phyloP scores from a whole-genome alignment of 305 asterid genomes.

The Solanum hybrid region DNA sequence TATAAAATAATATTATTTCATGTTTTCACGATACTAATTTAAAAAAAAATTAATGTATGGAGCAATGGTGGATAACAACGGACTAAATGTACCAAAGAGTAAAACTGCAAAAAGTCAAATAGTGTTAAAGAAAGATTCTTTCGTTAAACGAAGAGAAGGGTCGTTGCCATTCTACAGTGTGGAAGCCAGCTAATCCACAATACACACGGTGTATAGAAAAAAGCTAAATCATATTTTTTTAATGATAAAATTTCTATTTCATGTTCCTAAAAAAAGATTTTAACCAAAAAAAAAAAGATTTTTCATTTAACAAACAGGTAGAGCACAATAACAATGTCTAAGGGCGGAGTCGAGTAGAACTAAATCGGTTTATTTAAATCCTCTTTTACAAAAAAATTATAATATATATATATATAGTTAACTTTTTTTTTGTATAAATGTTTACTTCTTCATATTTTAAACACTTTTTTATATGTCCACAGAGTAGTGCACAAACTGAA shows the following conservation, averaged over 20 bases:
- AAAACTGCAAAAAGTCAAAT: not conserved
- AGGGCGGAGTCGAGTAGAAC: not conserved
- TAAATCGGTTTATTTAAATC: too few relatives aligned
- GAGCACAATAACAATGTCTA: not conserved
- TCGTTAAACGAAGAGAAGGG: not conserved
- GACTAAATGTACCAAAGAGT: not conserved
- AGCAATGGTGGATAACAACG: not conserved
- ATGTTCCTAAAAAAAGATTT: not conserved
- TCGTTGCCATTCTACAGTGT: not conserved
- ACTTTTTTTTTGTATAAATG: not conserved
- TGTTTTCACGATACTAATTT: too few relatives aligned
- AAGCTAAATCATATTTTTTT: not conserved
- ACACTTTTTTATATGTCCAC: too few relatives aligned
- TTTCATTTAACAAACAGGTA: too few relatives aligned
- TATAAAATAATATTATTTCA: too few relatives aligned
- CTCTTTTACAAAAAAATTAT: too few relatives aligned
- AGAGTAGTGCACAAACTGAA: not conserved
- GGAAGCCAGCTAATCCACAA: not conserved
- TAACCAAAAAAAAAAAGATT: not conserved
- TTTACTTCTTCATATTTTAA: not conserved
- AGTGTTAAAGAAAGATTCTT: not conserved
- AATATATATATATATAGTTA: too few relatives aligned
- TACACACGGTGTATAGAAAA: not conserved
- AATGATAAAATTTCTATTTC: not conserved
- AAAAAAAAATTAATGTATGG: not conserved